A percentile compares a stretch with the other conserved stretches of the same genome.
Evolutionary conservation across 805 yeast genomes (phyloP).

Genomic region (Scheffersomyces lignosus): DNA sequence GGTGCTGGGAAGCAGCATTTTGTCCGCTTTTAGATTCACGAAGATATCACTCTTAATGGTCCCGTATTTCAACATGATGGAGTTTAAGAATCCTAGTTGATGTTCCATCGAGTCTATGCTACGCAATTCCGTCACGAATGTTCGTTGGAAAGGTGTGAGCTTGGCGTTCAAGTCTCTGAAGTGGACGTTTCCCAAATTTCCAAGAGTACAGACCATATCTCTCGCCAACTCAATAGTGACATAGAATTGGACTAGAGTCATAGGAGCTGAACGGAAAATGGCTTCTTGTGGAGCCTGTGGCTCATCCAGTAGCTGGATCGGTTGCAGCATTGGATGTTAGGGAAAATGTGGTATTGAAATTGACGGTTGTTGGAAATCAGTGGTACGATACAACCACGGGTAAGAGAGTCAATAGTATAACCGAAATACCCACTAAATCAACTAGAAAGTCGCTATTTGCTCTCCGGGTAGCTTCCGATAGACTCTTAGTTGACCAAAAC

Average conservation of each 20-base stretch:
- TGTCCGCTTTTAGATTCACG: constrained; percentile 47
- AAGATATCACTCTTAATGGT: constrained; percentile 25
- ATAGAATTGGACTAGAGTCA: constrained; percentile 49
- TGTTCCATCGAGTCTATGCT: constrained; percentile 33
- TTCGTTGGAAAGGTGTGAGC: constrained; percentile 46
- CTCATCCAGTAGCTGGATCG: constrained; percentile 3
- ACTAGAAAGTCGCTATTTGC: no score
- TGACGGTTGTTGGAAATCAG: constrained; percentile 1
- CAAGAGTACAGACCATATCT: constrained; percentile 40
- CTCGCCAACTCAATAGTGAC: constrained; percentile 47
- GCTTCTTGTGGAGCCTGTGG: constrained; percentile 25
- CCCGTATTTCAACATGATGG: constrained; percentile 30
- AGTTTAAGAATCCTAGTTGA: constrained; percentile 26
- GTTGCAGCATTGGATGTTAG: background rate
- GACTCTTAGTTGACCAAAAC: no score
- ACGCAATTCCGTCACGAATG: constrained; percentile 43
- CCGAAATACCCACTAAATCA: no score
- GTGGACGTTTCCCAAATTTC: constrained; percentile 41
- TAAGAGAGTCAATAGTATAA: no score
- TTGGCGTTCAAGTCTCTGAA: constrained; percentile 50
- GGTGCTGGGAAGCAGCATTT: constrained; percentile 34
- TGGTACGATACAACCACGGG: no score
- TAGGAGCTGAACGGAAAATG: constrained; percentile 48
- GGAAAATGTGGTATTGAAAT: background rate
- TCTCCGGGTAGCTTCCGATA: no score